phyloP scores from a whole-genome alignment of 78 protist species.

The Reticulomyxa filosa region DNA sequence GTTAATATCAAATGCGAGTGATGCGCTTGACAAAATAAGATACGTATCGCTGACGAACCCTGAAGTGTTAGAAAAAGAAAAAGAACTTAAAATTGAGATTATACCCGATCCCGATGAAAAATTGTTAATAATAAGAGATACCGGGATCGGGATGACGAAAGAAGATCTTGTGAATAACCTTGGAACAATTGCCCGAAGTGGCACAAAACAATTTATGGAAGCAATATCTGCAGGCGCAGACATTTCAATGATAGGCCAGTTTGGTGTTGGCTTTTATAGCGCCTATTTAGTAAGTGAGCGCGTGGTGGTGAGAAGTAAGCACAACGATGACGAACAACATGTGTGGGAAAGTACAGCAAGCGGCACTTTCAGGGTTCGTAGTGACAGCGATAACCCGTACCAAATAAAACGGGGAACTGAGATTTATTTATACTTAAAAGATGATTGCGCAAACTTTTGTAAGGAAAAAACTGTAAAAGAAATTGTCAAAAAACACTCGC shows the following conservation, averaged over 20 bases:
- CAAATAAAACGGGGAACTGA: constrained; percentile 87
- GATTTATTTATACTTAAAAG: constrained; percentile 81
- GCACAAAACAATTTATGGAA: constrained; percentile 94
- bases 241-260: constrained; percentile 96
- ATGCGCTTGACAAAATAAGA: constrained; percentile 81
- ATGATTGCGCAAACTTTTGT: constrained; percentile 88
- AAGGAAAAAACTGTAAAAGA: constrained; percentile 84
- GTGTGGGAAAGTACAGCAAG: constrained; percentile 96
- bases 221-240: constrained; percentile 84
- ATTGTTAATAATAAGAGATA: constrained; percentile 75
- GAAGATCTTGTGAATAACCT: constrained; percentile 89
- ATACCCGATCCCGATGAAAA: constrained; percentile 73
- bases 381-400: constrained; percentile 33
- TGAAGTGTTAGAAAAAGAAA: constrained; percentile 49
- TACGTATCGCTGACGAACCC: constrained; percentile 79
- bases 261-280: constrained; percentile 99
- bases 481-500: constrained; percentile 95
- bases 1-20: constrained; percentile 92
- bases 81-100: constrained; percentile 72
- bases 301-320: constrained; percentile 84
- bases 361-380: constrained; percentile 79
- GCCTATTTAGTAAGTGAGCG: constrained; percentile 95
- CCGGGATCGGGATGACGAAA: constrained; percentile 99
- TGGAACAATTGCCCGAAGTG: constrained; percentile 98
- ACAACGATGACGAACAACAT: constrained; percentile 95